Conservation (phyloP, 2,329 filamentous ascomycete genomes). For the Exophiala calicioides region DNA sequence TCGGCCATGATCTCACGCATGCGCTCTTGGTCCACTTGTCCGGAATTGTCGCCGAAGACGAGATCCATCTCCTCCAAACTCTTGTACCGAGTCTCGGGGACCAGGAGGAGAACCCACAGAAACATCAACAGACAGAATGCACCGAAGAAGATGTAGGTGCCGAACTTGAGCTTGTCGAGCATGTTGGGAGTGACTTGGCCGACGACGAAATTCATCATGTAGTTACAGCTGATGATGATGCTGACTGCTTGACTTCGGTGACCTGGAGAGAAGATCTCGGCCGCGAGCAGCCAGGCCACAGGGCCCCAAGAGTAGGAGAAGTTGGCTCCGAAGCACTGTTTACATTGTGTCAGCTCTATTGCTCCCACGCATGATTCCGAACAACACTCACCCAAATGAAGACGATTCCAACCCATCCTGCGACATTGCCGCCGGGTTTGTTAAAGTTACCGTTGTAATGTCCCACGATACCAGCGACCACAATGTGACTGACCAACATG, state of each 20-base stretch:
- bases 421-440: constrained; percentile 50
- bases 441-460: constrained; percentile 51
- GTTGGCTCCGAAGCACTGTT: too few relatives aligned
- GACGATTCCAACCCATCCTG: constrained; percentile 59
- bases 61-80: constrained; percentile 59
- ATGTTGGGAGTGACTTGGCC: constrained; percentile 66
- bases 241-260: constrained; percentile 66
- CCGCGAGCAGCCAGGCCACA: constrained; percentile 43
- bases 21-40: constrained; percentile 27
- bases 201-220: constrained; percentile 65
- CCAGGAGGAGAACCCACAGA: constrained; percentile 40
- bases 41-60: constrained; percentile 38
- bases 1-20: too few relatives aligned
- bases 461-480: constrained; percentile 63
- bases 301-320: constrained; percentile 52
- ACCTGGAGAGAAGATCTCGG: constrained; percentile 64
- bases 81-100: constrained; percentile 60
- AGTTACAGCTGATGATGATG: constrained; percentile 63
- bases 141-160: constrained; percentile 62
- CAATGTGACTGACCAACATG: constrained; percentile 64
- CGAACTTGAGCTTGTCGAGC: constrained; percentile 56
- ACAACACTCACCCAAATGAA: constrained; percentile 58
- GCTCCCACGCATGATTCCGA: too few relatives aligned
- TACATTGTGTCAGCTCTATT: too few relatives aligned
- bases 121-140: constrained; percentile 27